These are phyloP conservation scores for Astrephomene gubernaculifera DNA, from an alignment of 139 green algal species.

Conservation along the genomic window DNA sequence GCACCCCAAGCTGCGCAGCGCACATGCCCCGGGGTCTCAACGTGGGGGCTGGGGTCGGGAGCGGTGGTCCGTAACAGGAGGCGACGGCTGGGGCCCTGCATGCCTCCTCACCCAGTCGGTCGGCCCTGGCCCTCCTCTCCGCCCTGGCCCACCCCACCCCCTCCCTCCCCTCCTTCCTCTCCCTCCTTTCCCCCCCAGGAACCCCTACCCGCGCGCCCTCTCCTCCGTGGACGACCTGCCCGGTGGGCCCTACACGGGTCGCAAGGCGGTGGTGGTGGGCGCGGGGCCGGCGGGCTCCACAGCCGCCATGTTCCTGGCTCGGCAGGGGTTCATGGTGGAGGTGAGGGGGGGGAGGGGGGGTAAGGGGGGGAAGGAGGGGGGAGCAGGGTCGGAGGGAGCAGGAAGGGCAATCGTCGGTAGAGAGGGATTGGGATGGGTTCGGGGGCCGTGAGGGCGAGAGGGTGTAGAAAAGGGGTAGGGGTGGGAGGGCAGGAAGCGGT, in stretches of 20 bases:
- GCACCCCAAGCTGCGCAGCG: too few species aligned
- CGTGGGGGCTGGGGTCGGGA: too few species aligned
- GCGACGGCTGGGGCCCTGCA: not conserved
- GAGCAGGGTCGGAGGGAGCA: not conserved
- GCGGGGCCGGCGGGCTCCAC: constrained; percentile 61
- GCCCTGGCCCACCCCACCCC: not conserved
- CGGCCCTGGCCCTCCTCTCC: not conserved
- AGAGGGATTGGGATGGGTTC: too few species aligned
- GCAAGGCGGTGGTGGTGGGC: constrained; percentile 55
- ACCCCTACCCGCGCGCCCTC: constrained; percentile 37
- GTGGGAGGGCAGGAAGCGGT: too few species aligned
- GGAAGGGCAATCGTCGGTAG: too few species aligned
- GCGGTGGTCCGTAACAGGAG: not conserved
- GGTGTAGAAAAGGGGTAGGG: too few species aligned
- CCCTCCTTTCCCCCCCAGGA: constrained; percentile 1
- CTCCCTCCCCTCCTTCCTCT: not conserved
- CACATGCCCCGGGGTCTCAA: too few species aligned
- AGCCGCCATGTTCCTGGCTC: constrained; percentile 65
- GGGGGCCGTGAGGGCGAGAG: too few species aligned
- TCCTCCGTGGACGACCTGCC: constrained; percentile 31
- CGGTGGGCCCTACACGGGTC: constrained; percentile 47
- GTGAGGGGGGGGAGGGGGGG: constrained; percentile 1
- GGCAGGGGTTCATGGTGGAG: constrained; percentile 67
- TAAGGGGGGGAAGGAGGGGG: not conserved
- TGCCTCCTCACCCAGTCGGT: not conserved